Percentiles rank a stretch among this genome's conserved stretches.
Evolutionary conservation across 352 stramenopile genomes (phyloP).

Genomic region (Lagenidium giganteum): DNA sequence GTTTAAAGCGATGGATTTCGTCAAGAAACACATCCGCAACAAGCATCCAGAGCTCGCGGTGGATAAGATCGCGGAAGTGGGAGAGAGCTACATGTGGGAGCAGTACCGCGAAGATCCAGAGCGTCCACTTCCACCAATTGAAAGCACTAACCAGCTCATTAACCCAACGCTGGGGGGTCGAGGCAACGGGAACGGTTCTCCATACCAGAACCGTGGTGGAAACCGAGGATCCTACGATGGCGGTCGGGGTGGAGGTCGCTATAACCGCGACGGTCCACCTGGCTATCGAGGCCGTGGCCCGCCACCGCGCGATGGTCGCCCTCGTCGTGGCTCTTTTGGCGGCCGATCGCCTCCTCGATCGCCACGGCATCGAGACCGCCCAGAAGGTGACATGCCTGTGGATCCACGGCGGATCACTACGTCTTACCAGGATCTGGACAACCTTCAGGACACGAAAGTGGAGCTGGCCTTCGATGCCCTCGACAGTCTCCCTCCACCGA

Average conservation of each 20-base stretch:
- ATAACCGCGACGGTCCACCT: conserved; percentile 43
- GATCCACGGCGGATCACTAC: conserved; percentile 62
- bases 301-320: conserved; percentile 31
- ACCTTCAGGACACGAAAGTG: conserved; percentile 65
- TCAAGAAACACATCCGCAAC: conserved; percentile 82
- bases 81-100: conserved; percentile 78
- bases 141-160: conserved; percentile 43
- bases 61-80: conserved; percentile 62
- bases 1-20: conserved; percentile 75
- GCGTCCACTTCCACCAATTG: conserved; percentile 50
- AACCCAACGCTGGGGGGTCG: conserved; percentile 40
- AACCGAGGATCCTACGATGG: conserved; percentile 15
- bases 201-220: no score
- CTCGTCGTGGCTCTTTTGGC: conserved; percentile 29
- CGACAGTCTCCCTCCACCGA: conserved; percentile 58
- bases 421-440: conserved; percentile 72
- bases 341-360: no score
- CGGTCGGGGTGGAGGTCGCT: conserved; percentile 24
- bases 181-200: no score
- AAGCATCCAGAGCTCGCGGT: conserved; percentile 71
- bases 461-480: conserved; percentile 70
- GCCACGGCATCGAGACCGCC: conserved; percentile 11
- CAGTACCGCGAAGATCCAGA: conserved; percentile 68
- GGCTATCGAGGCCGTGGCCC: conserved; percentile 34
- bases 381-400: conserved; percentile 54